Base-by-base conservation (phyloP, 257 asterid genomes). In the Solanum chiquidenum region DNA sequence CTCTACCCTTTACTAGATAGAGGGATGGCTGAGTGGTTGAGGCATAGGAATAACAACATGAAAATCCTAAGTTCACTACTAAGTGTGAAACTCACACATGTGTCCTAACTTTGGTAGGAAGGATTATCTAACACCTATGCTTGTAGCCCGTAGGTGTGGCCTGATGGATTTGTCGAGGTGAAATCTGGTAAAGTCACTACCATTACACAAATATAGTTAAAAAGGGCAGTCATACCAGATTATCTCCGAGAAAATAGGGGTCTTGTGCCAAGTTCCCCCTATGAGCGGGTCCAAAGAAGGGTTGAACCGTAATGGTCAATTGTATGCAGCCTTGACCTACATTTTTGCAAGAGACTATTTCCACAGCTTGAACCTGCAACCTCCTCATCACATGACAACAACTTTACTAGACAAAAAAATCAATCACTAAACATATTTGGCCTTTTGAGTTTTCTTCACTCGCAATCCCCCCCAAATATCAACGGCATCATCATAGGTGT, bases 281-380 rank as follows among this genome's bases (percentile, higher is more conserved):
- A 68, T 29, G 74, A 5, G 5, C 1, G 0, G 35, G 1, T 27
- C 20, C 2, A 0, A 14, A 6, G 35, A 68, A 68, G 21, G 31
- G 16, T 1, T 1, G 12, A 21, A 58, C 27, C 69, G 4, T 23
- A 62, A 62, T 1, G 31, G 69, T 60, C 13, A 21, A 58, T 58
- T 58, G 66, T 60, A 60, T 10, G 3, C 14, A 4, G 0, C 2
- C 66, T 55, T 55, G 23, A 23, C 64, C 11, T 2, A 7, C n/a
- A 55, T 18, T 55, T 55, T 4, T 20, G 25, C n/a, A 55, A 55
- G 68, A 60, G 14, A 0, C 7, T n/a, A 62, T 62, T 62, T n/a
- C 3, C 0, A n/a, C 1, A 4, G 1, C 31, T 10, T 7, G 0
- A 62, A 62, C 16, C 3, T 0, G 1, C n/a, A 16, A 62, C 0